phyloP scores from a whole-genome alignment of 1,139 yeast species.

The Protomyces arabidopsidicola region DNA sequence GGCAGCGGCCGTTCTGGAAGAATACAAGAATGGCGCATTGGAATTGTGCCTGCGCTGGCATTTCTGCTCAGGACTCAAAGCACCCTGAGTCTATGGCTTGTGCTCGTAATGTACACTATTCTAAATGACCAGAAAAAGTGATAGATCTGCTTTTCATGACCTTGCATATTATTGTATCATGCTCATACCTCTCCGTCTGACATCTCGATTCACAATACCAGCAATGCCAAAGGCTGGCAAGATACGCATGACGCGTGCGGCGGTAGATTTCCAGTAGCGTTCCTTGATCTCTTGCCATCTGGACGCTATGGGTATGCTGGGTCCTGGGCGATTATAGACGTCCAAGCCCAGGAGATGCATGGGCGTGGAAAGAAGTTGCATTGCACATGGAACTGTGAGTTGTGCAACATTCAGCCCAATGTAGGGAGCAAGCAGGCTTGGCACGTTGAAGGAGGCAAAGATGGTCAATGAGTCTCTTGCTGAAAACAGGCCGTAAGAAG shows the following conservation, averaged over 20 bases:
- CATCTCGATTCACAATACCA: constrained; percentile 26
- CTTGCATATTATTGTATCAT: neutral
- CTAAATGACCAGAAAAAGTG: too few relatives aligned
- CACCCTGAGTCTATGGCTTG: neutral
- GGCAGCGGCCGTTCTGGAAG: neutral
- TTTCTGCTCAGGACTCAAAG: constrained; percentile 9
- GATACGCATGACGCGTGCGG: constrained; percentile 28
- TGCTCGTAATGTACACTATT: neutral
- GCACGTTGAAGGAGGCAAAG: constrained; percentile 27
- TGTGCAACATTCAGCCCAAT: constrained; percentile 27
- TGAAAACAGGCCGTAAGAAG: constrained; percentile 16
- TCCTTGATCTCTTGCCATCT: constrained; percentile 7
- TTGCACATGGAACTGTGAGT: constrained; percentile 26
- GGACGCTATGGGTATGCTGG: neutral
- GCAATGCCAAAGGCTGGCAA: constrained; percentile 30
- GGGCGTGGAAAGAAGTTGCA: constrained; percentile 29
- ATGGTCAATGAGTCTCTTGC: constrained; percentile 29
- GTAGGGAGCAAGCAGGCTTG: constrained; percentile 27
- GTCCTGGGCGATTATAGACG: constrained; percentile 18
- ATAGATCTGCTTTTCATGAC: too few relatives aligned
- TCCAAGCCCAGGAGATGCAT: constrained; percentile 28
- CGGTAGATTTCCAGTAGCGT: constrained; percentile 25
- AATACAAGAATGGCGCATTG: neutral
- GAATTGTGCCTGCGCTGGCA: constrained; percentile 10
- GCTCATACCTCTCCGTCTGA: constrained; percentile 2